A percentile compares a stretch with the other conserved stretches of the same genome.
Evolutionary conservation across 768 basidiomycete species (phyloP).

Genomic region (Boletus rubescentipes): DNA sequence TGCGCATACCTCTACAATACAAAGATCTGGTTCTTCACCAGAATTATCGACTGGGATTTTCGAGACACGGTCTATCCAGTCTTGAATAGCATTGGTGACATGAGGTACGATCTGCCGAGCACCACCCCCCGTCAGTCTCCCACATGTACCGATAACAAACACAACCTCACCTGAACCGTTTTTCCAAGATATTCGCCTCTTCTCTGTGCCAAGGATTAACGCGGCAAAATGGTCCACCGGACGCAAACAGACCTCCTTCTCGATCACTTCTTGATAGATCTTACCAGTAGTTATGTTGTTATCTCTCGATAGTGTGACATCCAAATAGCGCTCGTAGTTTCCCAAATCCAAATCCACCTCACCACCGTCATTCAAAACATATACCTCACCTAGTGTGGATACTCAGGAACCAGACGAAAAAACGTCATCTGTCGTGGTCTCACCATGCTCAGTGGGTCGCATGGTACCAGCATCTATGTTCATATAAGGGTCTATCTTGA

Average conservation of each 20-base stretch:
- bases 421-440: conserved; percentile 29
- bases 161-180: conserved; percentile 78
- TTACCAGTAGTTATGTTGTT: conserved; percentile 99
- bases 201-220: conserved; percentile 43
- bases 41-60: conserved; percentile 95
- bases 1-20: conserved; percentile 87
- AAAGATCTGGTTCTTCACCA: conserved; percentile 90
- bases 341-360: conserved; percentile 98
- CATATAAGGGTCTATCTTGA: conserved; percentile 99
- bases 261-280: conserved; percentile 95
- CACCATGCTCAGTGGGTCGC: conserved; percentile 97
- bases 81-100: conserved; percentile 94
- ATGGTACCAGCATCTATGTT: conserved; percentile 99
- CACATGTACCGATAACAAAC: not conserved
- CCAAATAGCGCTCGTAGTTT: conserved; percentile 97
- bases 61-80: conserved; percentile 96
- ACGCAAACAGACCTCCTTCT: conserved; percentile 77
- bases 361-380: conserved; percentile 96
- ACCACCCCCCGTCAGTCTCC: conserved; percentile 12
- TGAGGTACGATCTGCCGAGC: conserved; percentile 83
- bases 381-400: conserved; percentile 77
- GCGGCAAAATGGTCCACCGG: not conserved
- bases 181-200: conserved; percentile 92
- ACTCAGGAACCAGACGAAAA: conserved; percentile 19
- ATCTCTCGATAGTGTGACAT: conserved; percentile 89